These are phyloP conservation scores for Veloboletus limbatus DNA, from an alignment of 1,284 basidiomycete species.

Conservation along the genomic window DNA sequence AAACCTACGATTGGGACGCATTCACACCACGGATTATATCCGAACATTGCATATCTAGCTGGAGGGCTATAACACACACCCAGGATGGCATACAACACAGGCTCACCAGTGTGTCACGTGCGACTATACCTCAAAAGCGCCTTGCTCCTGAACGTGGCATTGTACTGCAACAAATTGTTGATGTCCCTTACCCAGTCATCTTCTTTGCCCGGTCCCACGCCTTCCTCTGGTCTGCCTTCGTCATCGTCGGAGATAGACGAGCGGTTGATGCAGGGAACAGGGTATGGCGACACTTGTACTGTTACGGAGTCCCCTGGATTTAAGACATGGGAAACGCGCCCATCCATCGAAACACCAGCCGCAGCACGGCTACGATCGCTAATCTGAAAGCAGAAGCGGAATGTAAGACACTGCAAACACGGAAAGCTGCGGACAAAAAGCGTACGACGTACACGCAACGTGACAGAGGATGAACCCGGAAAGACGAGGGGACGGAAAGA, in stretches of 20 bases:
- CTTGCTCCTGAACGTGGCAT: slow-evolving; percentile 88
- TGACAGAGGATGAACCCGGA: slow-evolving; percentile 80
- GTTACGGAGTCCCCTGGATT: slow-evolving; percentile 82
- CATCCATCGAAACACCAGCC: slow-evolving; percentile 92
- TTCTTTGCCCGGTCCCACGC: slow-evolving; percentile 72
- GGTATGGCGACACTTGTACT: slow-evolving; percentile 82
- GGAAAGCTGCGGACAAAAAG: background rate
- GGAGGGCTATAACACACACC: slow-evolving; percentile 1
- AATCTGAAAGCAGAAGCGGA: slow-evolving; percentile 50
- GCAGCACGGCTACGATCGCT: slow-evolving; percentile 81
- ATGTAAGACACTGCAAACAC: background rate
- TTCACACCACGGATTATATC: background rate
- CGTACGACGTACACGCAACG: slow-evolving; percentile 65
- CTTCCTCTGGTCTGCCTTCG: slow-evolving; percentile 40
- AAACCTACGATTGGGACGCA: slow-evolving; percentile 2
- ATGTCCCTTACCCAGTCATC: slow-evolving; percentile 97
- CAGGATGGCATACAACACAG: background rate
- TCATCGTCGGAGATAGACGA: slow-evolving; percentile 64
- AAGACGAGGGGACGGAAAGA: slow-evolving; percentile 92
- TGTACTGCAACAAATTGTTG: slow-evolving; percentile 90
- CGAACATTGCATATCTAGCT: slow-evolving; percentile 2
- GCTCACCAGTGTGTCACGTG: slow-evolving; percentile 15
- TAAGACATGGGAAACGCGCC: slow-evolving; percentile 78
- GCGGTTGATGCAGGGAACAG: slow-evolving; percentile 90
- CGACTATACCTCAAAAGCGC: slow-evolving; percentile 60